Conservation (phyloP, 2,329 filamentous ascomycete genomes). For the Aquanectria penicillioides region DNA sequence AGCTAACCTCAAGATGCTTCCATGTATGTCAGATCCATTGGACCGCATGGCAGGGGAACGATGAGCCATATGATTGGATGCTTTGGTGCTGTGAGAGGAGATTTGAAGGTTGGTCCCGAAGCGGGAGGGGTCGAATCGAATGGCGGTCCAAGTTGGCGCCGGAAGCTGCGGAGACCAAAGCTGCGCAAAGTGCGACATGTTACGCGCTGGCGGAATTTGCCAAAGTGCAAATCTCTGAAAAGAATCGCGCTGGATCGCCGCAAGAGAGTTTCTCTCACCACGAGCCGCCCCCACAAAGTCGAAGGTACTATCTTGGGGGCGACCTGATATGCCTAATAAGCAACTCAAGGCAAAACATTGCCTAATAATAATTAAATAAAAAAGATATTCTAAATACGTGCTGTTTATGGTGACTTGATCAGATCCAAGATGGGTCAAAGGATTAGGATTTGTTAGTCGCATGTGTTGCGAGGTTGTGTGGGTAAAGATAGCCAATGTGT, state of each 20-base stretch:
- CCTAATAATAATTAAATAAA: neutral
- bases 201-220: neutral
- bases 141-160: constrained; percentile 21
- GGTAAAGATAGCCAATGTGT: constrained; percentile 28
- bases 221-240: constrained; percentile 19
- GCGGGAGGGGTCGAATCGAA: constrained; percentile 1
- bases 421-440: neutral
- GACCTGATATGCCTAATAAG: constrained; percentile 3
- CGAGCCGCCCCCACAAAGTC: too few relatives aligned
- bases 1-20: too few relatives aligned
- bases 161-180: constrained; percentile 30
- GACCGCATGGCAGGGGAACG: constrained; percentile 13
- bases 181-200: constrained; percentile 6
- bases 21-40: constrained; percentile 19
- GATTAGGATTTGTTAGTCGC: constrained; percentile 1
- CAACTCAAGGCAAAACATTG: neutral
- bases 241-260: constrained; percentile 28
- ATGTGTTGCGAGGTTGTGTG: neutral
- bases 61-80: constrained; percentile 9
- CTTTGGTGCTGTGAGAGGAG: neutral
- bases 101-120: neutral
- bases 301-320: too few relatives aligned
- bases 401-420: neutral
- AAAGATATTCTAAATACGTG: neutral
- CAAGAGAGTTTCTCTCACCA: too few relatives aligned